Base-by-base conservation (phyloP, 2,329 filamentous ascomycete species). In the Colletotrichum cuscutae region DNA sequence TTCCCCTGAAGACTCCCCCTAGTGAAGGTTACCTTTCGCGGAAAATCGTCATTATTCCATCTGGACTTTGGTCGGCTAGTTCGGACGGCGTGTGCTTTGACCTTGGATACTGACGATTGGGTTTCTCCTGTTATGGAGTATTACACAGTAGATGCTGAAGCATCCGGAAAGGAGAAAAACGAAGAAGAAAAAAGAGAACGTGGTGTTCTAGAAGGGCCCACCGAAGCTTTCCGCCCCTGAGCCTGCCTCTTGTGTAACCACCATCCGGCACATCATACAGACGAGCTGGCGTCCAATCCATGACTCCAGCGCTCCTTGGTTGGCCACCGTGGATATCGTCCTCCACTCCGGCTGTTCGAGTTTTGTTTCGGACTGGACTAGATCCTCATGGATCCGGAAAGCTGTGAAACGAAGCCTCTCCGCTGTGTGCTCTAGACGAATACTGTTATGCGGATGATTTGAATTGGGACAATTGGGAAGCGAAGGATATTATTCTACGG, bases 361-460 rank as follows among this genome's bases (percentile, higher is more conserved):
- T 60, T 30, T 70, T 61, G 70, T 70, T 65, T 72, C 66, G 59
- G 66, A 61, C 70, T 53, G 58, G 24, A 52, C 65, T 37, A 65
- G 42, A 65, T 56, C 56, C 42, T 65, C 35, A 49, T 57, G 53
- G 60, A 37, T 46, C 42, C 60, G 13, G 22, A 65, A 56, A 9
- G 60, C 46, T 59, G 61, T 70, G 70, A 57, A 69, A 64, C 65
- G 42, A n/a, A 28, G 60, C 52, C 19, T 28, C n/a, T 24, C 6
- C 37, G n/a, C 58, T 24, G 37, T 62, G 42, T 62, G 42, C 58
- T 60, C 26, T n/a, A 24, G 30, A 22, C 30, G 42, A 8, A 35
- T 53, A 32, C n/a, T 42, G 13, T 19, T n/a, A 35, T 26, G 42
- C 22, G 30, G 26, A n/a, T 59, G 54, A 30, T 26, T 32, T 59